Evolutionary conservation across 371 early-diverging fungal species (phyloP).

Genomic region (Mortierella sp.): DNA sequence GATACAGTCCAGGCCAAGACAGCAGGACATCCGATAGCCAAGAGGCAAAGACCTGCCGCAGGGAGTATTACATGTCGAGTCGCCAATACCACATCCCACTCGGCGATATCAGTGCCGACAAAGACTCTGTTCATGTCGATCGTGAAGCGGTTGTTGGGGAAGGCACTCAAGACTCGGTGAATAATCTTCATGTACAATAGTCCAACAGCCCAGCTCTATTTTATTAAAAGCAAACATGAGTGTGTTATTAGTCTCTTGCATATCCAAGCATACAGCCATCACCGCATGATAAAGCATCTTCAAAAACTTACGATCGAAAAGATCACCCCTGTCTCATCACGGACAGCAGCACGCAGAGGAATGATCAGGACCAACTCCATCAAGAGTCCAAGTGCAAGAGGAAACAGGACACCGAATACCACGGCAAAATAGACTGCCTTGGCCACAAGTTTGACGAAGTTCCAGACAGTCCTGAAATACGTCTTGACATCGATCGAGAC

Average conservation of each 20-base stretch:
- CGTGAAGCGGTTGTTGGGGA: conserved; percentile 61
- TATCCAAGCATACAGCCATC: background rate
- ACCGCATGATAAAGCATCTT: background rate
- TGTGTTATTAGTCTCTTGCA: background rate
- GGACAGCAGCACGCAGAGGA: conserved; percentile 53
- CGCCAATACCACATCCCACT: conserved; percentile 24
- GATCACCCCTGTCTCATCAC: conserved; percentile 46
- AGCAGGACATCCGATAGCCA: conserved; percentile 12
- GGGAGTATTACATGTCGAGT: conserved; percentile 17
- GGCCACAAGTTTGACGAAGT: conserved; percentile 1
- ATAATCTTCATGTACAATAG: conserved; percentile 65
- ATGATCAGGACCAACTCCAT: conserved; percentile 63
- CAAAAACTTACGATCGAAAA: conserved; percentile 55
- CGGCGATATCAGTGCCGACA: conserved; percentile 7
- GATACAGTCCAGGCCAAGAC: conserved; percentile 10
- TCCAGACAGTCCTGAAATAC: background rate
- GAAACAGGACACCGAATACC: conserved; percentile 59
- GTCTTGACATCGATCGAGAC: background rate
- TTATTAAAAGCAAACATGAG: background rate
- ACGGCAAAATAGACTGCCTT: conserved; percentile 56
- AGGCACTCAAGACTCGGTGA: conserved; percentile 58
- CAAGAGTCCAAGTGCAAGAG: conserved; percentile 59
- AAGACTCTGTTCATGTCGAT: conserved; percentile 54
- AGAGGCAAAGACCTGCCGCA: background rate
- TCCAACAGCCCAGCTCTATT: conserved; percentile 70